Evolutionary conservation across 441 rosid genomes (phyloP), one percentile per base, ranked within the genome.

Genomic region (Euphorbia celastroides): DNA sequence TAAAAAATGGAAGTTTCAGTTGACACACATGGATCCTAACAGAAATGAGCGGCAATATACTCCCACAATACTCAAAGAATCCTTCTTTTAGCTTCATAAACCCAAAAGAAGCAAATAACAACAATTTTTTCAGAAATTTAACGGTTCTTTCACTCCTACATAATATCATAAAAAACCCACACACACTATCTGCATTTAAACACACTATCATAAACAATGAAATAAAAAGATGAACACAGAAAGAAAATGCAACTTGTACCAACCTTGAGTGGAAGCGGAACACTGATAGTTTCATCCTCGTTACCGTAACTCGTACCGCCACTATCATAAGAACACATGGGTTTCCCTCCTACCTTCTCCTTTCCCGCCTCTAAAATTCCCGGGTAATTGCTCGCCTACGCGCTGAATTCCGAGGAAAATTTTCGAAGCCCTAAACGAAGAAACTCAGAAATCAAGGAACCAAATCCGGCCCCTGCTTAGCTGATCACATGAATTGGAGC

Each of bases 191-290:
- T 50, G 5, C 22, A 50, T 16, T 7, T 20, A 52, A 0, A 22
- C 57, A 52, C 57, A 52, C 9, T 20, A 20, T 52, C 57, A 17
- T 20, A 50, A 44, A 44, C 17, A 42, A 42, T 10, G 48, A 5
- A 42, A 46, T 1, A 22, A 9, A 52, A 9, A 64, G 2, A 61
- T 5, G 73, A 44, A 51, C 10, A 8, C 5, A 38, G 36, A 72
- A 41, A 9, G n/a, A 26, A 1, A 19, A 31, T 5, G 20, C 36
- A 22, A 44, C 46, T 28, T 23, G 41, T 46, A 13, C 59, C n/a
- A 65, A 88, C 94, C 85, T 76, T 86, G 44, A 82, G 88, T 0
- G 94, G 91, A 38, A 88, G 70, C 0, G 88, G 89, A 3, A 69
- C 75, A n/a, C 85, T 67, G 75, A 70, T 68, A 58, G 86, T 88